A percentile compares a stretch with the other conserved stretches of the same genome.
phyloP scores from a whole-genome alignment of 495 filamentous ascomycete genomes.

The Penicillium taxi region DNA sequence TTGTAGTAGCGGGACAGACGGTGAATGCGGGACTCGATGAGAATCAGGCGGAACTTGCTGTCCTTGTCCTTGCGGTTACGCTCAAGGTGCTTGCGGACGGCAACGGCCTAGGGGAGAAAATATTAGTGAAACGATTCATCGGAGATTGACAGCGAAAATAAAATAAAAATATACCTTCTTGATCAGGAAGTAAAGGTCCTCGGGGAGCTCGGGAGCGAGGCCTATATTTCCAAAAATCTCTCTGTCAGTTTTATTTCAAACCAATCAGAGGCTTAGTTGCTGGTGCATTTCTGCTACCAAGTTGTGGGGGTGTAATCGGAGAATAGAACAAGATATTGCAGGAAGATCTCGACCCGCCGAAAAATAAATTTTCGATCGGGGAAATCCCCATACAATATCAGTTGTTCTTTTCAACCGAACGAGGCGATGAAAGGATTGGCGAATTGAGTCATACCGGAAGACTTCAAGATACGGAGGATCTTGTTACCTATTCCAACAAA shows the following conservation, averaged over 20 bases:
- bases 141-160: not conserved
- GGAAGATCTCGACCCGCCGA: slow-evolving; percentile 2
- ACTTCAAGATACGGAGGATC: slow-evolving; percentile 97
- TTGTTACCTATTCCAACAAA: slow-evolving; percentile 69
- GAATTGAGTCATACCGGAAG: slow-evolving; percentile 61
- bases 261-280: slow-evolving; percentile 83
- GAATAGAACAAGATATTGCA: too few relatives aligned
- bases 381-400: slow-evolving; percentile 9
- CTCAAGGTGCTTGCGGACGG: slow-evolving; percentile 99
- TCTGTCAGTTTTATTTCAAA: slow-evolving; percentile 81
- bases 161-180: slow-evolving; percentile 68
- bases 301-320: too few relatives aligned
- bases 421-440: slow-evolving; percentile 12
- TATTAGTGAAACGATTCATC: slow-evolving; percentile 1
- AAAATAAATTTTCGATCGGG: slow-evolving; percentile 3
- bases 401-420: slow-evolving; percentile 21
- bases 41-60: slow-evolving; percentile 99
- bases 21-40: slow-evolving; percentile 99
- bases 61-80: slow-evolving; percentile 99
- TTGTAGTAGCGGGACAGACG: slow-evolving; percentile 97
- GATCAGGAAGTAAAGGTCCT: slow-evolving; percentile 98
- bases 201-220: slow-evolving; percentile 93
- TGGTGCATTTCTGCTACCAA: slow-evolving; percentile 25
- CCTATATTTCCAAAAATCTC: slow-evolving; percentile 70
- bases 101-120: slow-evolving; percentile 69